These are phyloP conservation scores for Fusarium sulawesiense DNA, from an alignment of 2,329 filamentous ascomycete species.

Conservation along the genomic window DNA sequence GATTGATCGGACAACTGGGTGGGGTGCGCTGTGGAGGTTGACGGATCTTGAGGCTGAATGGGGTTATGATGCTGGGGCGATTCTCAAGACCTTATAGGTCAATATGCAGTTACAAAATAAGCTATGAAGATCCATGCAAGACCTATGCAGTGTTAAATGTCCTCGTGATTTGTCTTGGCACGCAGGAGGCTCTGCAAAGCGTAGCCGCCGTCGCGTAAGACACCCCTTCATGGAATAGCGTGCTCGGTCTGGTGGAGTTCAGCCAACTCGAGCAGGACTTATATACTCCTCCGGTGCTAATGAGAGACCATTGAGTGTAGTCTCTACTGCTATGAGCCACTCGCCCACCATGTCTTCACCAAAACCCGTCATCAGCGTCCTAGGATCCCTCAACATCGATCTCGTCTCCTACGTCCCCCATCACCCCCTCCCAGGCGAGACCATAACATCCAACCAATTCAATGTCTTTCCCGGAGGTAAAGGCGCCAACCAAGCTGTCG, in stretches of 20 bases:
- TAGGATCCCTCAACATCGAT: constrained; percentile 95
- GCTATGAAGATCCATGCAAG: not conserved
- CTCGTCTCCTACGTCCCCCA: constrained; percentile 90
- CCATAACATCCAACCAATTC: constrained; percentile 82
- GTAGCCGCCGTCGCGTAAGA: constrained; percentile 25
- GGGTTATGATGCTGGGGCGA: constrained; percentile 45
- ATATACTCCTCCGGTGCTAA: not conserved
- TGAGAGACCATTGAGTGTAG: not conserved
- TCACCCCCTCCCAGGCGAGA: constrained; percentile 86
- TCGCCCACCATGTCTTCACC: not conserved
- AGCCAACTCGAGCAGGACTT: not conserved
- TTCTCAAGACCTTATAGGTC: constrained; percentile 11
- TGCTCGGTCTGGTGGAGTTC: not conserved
- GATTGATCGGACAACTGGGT: constrained; percentile 61
- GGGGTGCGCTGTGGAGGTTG: constrained; percentile 62
- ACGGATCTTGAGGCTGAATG: constrained; percentile 57
- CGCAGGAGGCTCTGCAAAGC: not conserved
- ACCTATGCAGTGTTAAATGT: not conserved
- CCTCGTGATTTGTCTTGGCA: not conserved
- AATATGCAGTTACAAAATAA: fast-evolving
- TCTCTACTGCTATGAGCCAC: fast-evolving
- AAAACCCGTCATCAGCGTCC: constrained; percentile 72
- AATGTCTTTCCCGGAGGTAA: constrained; percentile 88
- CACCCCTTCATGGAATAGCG: constrained; percentile 19
- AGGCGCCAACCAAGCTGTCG: constrained; percentile 94